These are phyloP conservation scores for Gilbertella persicaria DNA, from an alignment of 371 early-diverging fungal genomes.

Conservation along the genomic window DNA sequence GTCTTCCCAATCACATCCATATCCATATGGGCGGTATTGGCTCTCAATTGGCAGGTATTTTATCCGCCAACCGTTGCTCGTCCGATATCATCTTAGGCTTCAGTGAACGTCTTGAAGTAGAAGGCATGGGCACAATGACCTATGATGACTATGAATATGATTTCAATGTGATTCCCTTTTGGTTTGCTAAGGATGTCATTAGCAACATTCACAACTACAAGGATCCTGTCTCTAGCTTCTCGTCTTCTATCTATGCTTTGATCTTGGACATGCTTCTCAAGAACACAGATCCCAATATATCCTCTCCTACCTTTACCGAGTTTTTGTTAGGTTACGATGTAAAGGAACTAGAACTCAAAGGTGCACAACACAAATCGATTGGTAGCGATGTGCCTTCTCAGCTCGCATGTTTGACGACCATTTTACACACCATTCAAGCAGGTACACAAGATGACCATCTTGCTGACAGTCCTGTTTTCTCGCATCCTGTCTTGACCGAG, in stretches of 20 bases:
- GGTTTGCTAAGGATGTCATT: constrained; percentile 26
- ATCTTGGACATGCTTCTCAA: constrained; percentile 71
- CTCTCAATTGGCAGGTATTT: constrained; percentile 69
- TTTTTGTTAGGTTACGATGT: constrained; percentile 82
- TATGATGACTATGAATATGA: constrained; percentile 38
- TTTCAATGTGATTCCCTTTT: constrained; percentile 37
- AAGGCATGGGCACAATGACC: constrained; percentile 42
- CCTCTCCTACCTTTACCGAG: constrained; percentile 77
- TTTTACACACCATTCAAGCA: constrained; percentile 58
- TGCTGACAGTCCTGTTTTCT: constrained; percentile 27
- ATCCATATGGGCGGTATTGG: constrained; percentile 47
- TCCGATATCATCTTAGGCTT: constrained; percentile 73
- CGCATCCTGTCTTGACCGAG: constrained; percentile 80
- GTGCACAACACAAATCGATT: constrained; percentile 16
- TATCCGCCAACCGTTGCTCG: constrained; percentile 61
- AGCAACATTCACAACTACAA: constrained; percentile 16
- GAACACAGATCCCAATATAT: constrained; percentile 42
- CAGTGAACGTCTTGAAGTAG: constrained; percentile 67
- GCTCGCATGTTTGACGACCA: constrained; percentile 62
- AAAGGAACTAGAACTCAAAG: constrained; percentile 18
- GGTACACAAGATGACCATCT: not conserved
- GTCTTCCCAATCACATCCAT: constrained; percentile 15
- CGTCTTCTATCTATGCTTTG: constrained; percentile 61
- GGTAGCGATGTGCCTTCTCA: constrained; percentile 24
- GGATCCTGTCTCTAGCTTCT: constrained; percentile 10